Evolutionary conservation across 2,329 filamentous ascomycete species (phyloP), one percentile per base, ranked within the genome.

Genomic region (Penicillium sp.): DNA sequence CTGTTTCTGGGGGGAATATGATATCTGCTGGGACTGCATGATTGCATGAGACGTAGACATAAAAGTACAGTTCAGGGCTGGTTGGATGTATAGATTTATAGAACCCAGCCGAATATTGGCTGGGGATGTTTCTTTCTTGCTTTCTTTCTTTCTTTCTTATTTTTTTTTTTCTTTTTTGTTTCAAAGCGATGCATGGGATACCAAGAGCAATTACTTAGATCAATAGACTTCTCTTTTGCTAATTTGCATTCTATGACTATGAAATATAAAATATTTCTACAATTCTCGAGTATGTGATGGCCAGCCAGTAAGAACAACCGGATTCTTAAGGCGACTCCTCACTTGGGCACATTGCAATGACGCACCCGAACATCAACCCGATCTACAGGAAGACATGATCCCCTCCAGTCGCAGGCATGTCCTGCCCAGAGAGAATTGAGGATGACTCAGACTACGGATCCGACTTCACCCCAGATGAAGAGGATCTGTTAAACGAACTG

Each of bases 401-500:
- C 49, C 50, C 52, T 38, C 46, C 42, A 42, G 44, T 61, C 55
- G 65, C 66, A 71, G 70, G 66, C 65, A 72, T 72, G 68, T 67
- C 68, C 69, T 70, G 67, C 66, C 58, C 58, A 62, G 57, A 55
- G 29, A 56, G 51, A 49, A 54, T 56, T 51, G 69, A 75, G 11
- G 52, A 57, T 32, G 59, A 69, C 29, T 66, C 62, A 70, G 84
- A 87, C 61, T 88, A 87, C 79, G 85, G 84, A 58, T 85, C 83
- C 5, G 85, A 88, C 58, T 80, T 87, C 61, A 80, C 82, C 8
- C 71, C 78, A 3, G 81, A 83, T 60, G 83, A 86, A 72, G 80
- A 84, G 59, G 77, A 78, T 45, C 72, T 82, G 34, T 65, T 86
- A 53, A 76, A 78, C 64, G 73, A 78, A 38, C 68, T 87, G 31